Evolutionary conservation across 2,329 filamentous ascomycete species (phyloP).

Genomic region (Colletotrichum destructivum): DNA sequence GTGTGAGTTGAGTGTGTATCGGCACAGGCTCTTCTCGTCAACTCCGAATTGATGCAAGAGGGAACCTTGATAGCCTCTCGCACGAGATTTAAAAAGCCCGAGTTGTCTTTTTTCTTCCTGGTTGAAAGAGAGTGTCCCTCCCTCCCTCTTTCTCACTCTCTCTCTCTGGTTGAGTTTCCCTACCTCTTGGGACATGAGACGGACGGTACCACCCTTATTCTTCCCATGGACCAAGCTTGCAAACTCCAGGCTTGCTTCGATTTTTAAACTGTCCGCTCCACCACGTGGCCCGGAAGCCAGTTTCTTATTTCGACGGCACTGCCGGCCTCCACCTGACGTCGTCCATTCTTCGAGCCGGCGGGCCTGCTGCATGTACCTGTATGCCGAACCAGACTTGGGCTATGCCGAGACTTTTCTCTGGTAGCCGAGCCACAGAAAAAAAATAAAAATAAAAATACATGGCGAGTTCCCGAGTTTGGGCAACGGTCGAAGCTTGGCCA

Average conservation of each 20-base stretch:
- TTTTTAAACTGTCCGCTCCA: not conserved
- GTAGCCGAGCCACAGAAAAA: not conserved
- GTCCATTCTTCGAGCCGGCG: slow-evolving; percentile 1
- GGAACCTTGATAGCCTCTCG: slow-evolving; percentile 15
- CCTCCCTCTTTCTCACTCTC: too few relatives aligned
- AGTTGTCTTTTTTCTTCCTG: not conserved
- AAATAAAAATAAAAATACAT: not conserved
- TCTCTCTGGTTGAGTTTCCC: too few relatives aligned
- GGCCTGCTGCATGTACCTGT: not conserved
- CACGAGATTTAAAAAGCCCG: not conserved
- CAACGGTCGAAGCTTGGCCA: too few relatives aligned
- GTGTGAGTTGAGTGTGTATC: not conserved
- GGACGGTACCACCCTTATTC: not conserved
- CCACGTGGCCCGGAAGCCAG: not conserved
- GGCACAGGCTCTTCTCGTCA: too few relatives aligned
- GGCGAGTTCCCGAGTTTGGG: not conserved
- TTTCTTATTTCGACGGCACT: not conserved
- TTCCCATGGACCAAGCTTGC: not conserved
- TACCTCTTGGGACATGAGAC: not conserved
- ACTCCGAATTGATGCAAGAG: not conserved
- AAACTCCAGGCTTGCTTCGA: not conserved
- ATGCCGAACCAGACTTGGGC: not conserved
- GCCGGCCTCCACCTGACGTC: slow-evolving; percentile 9
- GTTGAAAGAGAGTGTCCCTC: too few relatives aligned
- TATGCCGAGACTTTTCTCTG: not conserved